phyloP scores from a whole-genome alignment of 176 grass and related monocot species.

The Oryza punctata region DNA sequence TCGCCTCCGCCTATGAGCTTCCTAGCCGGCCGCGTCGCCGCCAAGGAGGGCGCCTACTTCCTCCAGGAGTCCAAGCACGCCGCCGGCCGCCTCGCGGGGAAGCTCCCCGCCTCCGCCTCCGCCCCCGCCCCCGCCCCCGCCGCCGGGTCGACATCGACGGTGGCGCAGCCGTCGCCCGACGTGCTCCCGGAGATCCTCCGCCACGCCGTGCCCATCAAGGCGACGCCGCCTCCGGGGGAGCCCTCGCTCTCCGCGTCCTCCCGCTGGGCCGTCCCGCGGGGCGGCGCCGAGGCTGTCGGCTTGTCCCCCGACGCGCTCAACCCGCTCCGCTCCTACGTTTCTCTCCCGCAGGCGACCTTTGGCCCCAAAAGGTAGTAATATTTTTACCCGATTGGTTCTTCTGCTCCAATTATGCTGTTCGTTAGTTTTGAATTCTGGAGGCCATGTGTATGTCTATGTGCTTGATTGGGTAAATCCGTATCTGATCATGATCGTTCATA shows the following conservation, averaged over 20 bases:
- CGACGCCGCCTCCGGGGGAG: constrained; percentile 19
- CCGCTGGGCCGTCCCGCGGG: constrained; percentile 51
- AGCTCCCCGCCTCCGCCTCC: constrained; percentile 43
- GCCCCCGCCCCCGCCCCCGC: neutral
- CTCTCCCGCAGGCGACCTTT: constrained; percentile 85
- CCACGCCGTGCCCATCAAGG: constrained; percentile 71
- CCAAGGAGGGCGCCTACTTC: constrained; percentile 82
- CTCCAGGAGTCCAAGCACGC: constrained; percentile 79
- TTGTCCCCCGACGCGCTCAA: constrained; percentile 55
- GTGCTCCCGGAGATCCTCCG: constrained; percentile 91
- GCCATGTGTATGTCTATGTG: neutral
- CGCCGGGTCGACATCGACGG: too few species aligned
- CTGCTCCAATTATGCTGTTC: neutral
- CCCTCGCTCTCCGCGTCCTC: constrained; percentile 54
- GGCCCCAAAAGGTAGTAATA: constrained; percentile 68
- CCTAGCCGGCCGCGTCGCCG: constrained; percentile 71
- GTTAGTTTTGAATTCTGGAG: neutral
- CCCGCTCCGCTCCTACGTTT: constrained; percentile 72
- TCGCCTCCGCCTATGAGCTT: constrained; percentile 69
- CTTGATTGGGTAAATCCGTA: neutral
- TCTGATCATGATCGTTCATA: neutral
- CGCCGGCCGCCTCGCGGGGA: constrained; percentile 68
- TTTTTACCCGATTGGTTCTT: neutral
- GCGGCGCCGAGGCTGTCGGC: constrained; percentile 14
- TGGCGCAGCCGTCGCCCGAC: constrained; percentile 45